These are phyloP conservation scores for Solanum hybrid DNA, from an alignment of 305 asterid genomes.

Conservation along the genomic window DNA sequence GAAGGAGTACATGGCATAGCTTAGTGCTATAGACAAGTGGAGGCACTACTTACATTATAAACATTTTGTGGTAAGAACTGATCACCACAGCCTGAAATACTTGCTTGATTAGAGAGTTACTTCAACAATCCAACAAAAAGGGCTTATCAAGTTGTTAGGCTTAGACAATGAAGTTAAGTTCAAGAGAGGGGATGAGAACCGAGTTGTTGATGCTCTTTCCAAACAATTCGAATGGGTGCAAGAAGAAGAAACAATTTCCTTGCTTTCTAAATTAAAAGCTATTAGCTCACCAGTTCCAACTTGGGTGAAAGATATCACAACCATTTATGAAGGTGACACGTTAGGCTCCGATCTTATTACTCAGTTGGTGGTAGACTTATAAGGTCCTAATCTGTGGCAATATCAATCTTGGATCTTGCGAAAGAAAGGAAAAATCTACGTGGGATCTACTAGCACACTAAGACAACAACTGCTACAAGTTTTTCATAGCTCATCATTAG, in stretches of 20 bases:
- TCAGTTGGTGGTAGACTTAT: neutral
- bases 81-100: neutral
- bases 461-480: neutral
- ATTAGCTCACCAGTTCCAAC: neutral
- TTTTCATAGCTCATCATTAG: neutral
- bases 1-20: neutral
- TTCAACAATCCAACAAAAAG: too few species aligned
- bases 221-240: neutral
- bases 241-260: neutral
- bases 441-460: neutral
- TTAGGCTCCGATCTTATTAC: neutral
- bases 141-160: neutral
- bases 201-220: too few species aligned
- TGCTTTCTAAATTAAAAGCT: neutral
- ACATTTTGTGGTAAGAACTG: too few species aligned
- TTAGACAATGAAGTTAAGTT: too few species aligned
- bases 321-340: neutral
- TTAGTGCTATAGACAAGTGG: neutral
- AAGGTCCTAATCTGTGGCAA: neutral
- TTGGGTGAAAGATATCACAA: neutral
- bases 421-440: neutral
- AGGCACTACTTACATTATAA: neutral
- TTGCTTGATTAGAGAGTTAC: neutral
- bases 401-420: neutral
- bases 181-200: neutral